Evolutionary conservation across 306 rosid genomes (phyloP).

Genomic region (Quercus alba): DNA sequence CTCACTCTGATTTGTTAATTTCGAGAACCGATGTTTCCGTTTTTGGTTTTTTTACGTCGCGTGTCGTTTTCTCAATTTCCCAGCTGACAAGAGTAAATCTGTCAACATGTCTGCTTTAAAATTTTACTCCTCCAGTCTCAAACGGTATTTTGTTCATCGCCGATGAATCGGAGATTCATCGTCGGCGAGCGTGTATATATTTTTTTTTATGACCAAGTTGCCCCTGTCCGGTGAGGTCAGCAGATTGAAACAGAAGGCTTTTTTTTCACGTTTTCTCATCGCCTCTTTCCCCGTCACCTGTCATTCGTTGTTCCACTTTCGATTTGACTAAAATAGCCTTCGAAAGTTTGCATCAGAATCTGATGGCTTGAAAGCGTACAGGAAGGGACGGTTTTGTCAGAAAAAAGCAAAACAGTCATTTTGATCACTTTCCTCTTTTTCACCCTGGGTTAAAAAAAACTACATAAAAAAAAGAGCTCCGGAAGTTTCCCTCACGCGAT

Average conservation of each 20-base stretch:
- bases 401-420: neutral
- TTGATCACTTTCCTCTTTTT: neutral
- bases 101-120: conserved; percentile 2
- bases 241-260: conserved; percentile 7
- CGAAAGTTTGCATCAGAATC: neutral
- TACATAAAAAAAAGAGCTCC: neutral
- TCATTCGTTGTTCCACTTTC: conserved; percentile 5
- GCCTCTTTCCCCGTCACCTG: conserved; percentile 33
- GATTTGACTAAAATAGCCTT: conserved; percentile 43
- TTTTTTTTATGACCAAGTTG: conserved; percentile 26
- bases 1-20: neutral
- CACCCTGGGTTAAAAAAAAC: neutral
- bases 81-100: conserved; percentile 17
- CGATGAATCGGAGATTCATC: neutral
- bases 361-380: neutral
- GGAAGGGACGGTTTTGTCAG: conserved; percentile 17
- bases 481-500: conserved; percentile 3
- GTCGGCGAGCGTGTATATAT: neutral
- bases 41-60: conserved; percentile 6
- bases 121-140: neutral
- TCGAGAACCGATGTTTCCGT: neutral
- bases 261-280: conserved; percentile 37
- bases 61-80: conserved; percentile 31
- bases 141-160: neutral
- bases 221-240: conserved; percentile 30